phyloP scores from a whole-genome alignment of 768 basidiomycete genomes.

The Suillus paluster region DNA sequence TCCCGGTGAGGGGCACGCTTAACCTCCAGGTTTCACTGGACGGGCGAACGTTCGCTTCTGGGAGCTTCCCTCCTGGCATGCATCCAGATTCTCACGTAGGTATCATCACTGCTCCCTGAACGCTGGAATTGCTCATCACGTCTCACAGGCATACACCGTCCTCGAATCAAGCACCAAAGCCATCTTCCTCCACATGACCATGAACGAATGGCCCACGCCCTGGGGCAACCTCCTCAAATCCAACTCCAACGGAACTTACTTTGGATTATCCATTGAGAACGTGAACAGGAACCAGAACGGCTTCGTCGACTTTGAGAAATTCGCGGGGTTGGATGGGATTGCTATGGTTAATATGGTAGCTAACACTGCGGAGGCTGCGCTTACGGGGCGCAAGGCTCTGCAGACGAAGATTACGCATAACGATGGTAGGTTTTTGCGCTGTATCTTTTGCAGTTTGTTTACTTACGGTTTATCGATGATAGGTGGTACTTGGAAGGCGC shows the following conservation, averaged over 20 bases:
- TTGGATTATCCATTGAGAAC: constrained; percentile 81
- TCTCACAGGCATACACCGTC: constrained; percentile 81
- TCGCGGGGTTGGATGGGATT: constrained; percentile 94
- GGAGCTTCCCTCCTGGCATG: constrained; percentile 90
- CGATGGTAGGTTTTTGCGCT: constrained; percentile 63
- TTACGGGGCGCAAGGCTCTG: constrained; percentile 74
- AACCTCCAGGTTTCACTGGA: constrained; percentile 93
- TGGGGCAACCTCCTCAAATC: constrained; percentile 96
- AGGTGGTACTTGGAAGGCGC: constrained; percentile 88
- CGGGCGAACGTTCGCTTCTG: constrained; percentile 82
- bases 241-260: constrained; percentile 98
- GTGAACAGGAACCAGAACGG: constrained; percentile 90
- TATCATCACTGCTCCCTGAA: constrained; percentile 8
- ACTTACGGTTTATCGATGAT: constrained; percentile 11
- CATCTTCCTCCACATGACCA: constrained; percentile 96
- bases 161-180: constrained; percentile 93
- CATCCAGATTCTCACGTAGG: constrained; percentile 87
- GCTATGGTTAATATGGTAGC: constrained; percentile 90
- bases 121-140: not conserved
- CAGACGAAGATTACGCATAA: constrained; percentile 95
- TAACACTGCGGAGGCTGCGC: constrained; percentile 74
- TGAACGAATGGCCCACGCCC: constrained; percentile 71
- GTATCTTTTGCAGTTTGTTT: not conserved
- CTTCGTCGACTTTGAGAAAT: constrained; percentile 97
- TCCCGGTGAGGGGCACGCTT: constrained; percentile 59